A percentile compares a stretch with the other conserved stretches of the same genome.
These are phyloP conservation scores for Linderina pennispora DNA, from an alignment of 192 early-diverging fungal species.

Conservation along the genomic window DNA sequence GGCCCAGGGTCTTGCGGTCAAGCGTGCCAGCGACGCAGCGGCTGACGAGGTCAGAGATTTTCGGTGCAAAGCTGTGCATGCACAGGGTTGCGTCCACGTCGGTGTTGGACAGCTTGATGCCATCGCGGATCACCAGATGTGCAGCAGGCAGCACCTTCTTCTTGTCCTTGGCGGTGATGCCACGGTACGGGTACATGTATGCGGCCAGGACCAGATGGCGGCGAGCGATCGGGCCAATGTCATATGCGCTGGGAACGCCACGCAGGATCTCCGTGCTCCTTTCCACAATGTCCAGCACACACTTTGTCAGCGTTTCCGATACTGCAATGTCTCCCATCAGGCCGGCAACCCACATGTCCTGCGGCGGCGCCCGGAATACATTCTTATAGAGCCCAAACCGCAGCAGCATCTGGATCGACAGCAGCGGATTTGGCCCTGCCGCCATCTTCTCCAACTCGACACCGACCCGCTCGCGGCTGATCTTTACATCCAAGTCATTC, in stretches of 20 bases:
- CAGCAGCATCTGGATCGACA: conserved; percentile 45
- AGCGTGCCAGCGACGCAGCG: conserved; percentile 2
- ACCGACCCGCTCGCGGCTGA: conserved; percentile 89
- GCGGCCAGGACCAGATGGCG: conserved; percentile 52
- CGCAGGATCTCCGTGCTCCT: neutral
- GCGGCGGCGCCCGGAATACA: conserved; percentile 23
- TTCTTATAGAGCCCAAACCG: conserved; percentile 38
- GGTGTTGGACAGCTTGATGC: conserved; percentile 51
- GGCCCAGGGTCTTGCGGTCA: conserved; percentile 44
- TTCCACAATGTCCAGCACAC: conserved; percentile 10
- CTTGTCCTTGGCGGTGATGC: conserved; percentile 35
- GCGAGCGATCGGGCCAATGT: neutral
- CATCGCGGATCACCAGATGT: conserved; percentile 52
- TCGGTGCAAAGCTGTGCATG: conserved; percentile 15
- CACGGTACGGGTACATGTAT: conserved; percentile 52
- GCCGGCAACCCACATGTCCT: neutral
- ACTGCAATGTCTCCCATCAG: neutral
- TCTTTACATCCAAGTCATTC: conserved; percentile 67
- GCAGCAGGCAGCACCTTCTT: conserved; percentile 44
- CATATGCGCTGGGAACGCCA: neutral
- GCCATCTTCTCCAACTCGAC: conserved; percentile 94
- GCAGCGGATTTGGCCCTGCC: conserved; percentile 49
- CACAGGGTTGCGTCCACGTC: conserved; percentile 22
- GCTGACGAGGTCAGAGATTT: conserved; percentile 2
- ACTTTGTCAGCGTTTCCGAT: conserved; percentile 5